Conservation (phyloP, 1,284 basidiomycete species). For the Psilocybe mexicana region DNA sequence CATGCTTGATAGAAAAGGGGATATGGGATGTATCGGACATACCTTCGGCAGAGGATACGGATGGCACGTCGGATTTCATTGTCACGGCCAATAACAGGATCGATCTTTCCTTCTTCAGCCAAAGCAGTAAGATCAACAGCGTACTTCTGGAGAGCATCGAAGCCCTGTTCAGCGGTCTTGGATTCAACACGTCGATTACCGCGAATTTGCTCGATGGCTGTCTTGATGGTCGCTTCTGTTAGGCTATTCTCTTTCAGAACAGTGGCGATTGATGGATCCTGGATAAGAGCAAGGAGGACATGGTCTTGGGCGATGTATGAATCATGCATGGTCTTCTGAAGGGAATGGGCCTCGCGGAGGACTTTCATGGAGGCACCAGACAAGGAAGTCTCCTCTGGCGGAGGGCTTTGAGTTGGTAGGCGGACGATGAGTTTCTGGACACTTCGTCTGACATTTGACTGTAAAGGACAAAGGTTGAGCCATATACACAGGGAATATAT, state of each 20-base stretch:
- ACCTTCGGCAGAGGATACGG: conserved; percentile 17
- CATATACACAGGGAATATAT: not conserved
- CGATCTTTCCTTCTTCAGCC: conserved; percentile 89
- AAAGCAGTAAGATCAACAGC: conserved; percentile 86
- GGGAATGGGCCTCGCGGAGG: conserved; percentile 75
- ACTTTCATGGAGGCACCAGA: conserved; percentile 66
- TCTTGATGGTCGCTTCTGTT: conserved; percentile 74
- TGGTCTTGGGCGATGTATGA: conserved; percentile 78
- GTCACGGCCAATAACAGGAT: conserved; percentile 90
- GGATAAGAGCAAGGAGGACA: conserved; percentile 64
- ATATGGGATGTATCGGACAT: conserved; percentile 39
- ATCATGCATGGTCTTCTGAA: conserved; percentile 91
- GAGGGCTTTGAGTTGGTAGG: conserved; percentile 81
- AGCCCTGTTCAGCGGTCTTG: conserved; percentile 83
- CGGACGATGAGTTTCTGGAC: conserved; percentile 73
- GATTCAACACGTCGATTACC: conserved; percentile 84
- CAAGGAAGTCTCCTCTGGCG: conserved; percentile 78
- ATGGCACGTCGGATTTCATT: conserved; percentile 78
- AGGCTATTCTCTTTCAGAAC: conserved; percentile 77
- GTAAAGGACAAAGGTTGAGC: conserved; percentile 5
- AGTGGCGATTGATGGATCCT: conserved; percentile 65
- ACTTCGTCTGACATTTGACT: conserved; percentile 61
- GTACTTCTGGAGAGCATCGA: conserved; percentile 83
- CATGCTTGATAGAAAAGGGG: conserved; percentile 22
- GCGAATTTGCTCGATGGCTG: conserved; percentile 77